Evolutionary conservation across 2,329 filamentous ascomycete genomes (phyloP).

Genomic region (Pseudocercospora macadamiae): DNA sequence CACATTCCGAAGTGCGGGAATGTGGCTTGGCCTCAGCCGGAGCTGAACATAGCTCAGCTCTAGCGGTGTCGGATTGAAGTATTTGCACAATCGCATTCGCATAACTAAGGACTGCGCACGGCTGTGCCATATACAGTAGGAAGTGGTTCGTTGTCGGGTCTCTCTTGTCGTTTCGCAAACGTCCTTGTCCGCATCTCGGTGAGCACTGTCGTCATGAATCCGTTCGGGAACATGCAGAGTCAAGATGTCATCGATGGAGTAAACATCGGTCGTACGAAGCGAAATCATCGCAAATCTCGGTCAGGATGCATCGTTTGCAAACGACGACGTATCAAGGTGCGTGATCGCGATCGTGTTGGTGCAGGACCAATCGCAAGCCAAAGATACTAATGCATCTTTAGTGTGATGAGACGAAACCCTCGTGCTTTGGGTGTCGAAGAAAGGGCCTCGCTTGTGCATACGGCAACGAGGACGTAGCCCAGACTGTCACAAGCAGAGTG

Average conservation of each 20-base stretch:
- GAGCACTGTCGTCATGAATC: neutral
- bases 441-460: neutral
- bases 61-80: neutral
- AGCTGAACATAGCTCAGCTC: neutral
- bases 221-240: neutral
- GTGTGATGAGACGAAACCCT: neutral
- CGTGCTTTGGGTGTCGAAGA: neutral
- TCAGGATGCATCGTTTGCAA: conserved; percentile 2
- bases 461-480: neutral
- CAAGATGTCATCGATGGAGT: neutral
- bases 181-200: neutral
- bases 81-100: neutral
- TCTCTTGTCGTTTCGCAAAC: neutral
- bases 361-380: neutral
- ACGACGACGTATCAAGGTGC: neutral
- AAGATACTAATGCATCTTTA: neutral
- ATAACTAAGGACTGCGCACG: neutral
- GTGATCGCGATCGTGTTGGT: neutral
- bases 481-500: neutral
- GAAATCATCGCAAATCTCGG: conserved; percentile 1
- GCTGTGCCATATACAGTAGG: neutral
- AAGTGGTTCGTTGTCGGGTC: neutral
- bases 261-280: neutral
- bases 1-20: neutral
- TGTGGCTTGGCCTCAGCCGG: neutral